These are phyloP conservation scores for Geoglossum glabrum DNA, from an alignment of 495 filamentous ascomycete species.

Conservation along the genomic window DNA sequence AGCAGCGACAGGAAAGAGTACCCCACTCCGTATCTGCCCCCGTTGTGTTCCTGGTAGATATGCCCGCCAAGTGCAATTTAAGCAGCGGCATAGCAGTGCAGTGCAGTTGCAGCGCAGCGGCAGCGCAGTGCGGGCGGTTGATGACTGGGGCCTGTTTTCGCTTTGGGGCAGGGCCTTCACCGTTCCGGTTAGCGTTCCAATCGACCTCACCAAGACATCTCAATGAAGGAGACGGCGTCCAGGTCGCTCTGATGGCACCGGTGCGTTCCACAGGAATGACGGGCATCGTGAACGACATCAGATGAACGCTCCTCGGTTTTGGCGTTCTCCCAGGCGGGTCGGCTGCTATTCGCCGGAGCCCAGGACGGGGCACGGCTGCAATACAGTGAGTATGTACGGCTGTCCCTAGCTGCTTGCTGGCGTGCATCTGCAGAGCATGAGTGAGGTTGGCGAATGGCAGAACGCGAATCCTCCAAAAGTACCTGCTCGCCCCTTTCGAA, in stretches of 20 bases:
- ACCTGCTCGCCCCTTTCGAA: background rate
- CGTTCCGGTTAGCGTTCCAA: background rate
- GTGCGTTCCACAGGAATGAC: background rate
- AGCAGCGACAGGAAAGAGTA: too few relatives aligned
- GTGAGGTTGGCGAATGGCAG: background rate
- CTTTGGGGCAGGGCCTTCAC: background rate
- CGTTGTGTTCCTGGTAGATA: too few relatives aligned
- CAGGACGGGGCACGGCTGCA: background rate
- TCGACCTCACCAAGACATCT: background rate
- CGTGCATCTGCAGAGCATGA: slow-evolving; percentile 1
- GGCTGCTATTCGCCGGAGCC: background rate
- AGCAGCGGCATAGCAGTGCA: background rate
- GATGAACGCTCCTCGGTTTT: background rate
- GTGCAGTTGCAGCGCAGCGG: background rate
- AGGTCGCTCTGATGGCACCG: background rate
- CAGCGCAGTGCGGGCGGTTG: background rate
- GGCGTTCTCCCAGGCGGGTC: background rate
- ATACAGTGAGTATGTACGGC: background rate
- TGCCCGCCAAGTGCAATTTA: background rate
- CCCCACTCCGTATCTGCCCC: too few relatives aligned
- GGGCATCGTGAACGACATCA: background rate
- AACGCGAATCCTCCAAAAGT: background rate
- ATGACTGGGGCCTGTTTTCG: background rate
- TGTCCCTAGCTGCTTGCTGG: slow-evolving; percentile 2
- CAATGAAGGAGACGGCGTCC: background rate